Base-by-base conservation (phyloP, 345 rosid species). In the Euphorbia pulcherrima region DNA sequence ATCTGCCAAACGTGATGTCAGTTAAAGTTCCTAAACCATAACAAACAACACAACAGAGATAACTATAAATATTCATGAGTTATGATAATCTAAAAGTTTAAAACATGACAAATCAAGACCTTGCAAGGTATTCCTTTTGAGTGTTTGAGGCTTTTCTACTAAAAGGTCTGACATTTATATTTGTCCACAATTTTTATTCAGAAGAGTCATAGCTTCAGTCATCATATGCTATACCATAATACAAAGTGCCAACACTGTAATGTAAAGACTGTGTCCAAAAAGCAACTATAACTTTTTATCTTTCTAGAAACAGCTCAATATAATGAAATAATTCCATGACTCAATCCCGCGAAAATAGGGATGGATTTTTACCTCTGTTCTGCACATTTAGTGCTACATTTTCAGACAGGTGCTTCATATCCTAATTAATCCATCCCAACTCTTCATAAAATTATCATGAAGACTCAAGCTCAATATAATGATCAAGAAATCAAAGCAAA, bases 1-100 rank as follows among this genome's bases (percentile, higher is more conserved):
- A 93, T 87, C 97, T 90, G 83, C 81, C 61, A 79, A 40, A 55
- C 64, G 50, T 55, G 53, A 70, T 17, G 20, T 62, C 35, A 61
- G 65, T 16, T 62, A 30, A 62, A 28, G 70, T 53, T 28, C 26
- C 35, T 28, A 44, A 41, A 63, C 54, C 44, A 41, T 13, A 44
- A 50, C 2, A 62, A 61, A 62, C 23, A 61, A 61, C 13, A n/a
- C 40, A 29, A 65, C 13, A 14, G 16, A 44, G 3, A 44, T 44
- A 16, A 29, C 0, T 0, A 30, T 13, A 24, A 28, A 23, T n/a
- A 51, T 20, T 11, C 18, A 27, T 29, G 6, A 65, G 14, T 8
- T 12, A 56, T 23, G 9, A 21, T 20, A 11, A 44, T 50, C 58
- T 33, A 30, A 65, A 1, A 28, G 33, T 29, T 30, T 8, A 53